Evolutionary conservation across 306 rosid genomes (phyloP).

Genomic region (Gastrolobium villosum): DNA sequence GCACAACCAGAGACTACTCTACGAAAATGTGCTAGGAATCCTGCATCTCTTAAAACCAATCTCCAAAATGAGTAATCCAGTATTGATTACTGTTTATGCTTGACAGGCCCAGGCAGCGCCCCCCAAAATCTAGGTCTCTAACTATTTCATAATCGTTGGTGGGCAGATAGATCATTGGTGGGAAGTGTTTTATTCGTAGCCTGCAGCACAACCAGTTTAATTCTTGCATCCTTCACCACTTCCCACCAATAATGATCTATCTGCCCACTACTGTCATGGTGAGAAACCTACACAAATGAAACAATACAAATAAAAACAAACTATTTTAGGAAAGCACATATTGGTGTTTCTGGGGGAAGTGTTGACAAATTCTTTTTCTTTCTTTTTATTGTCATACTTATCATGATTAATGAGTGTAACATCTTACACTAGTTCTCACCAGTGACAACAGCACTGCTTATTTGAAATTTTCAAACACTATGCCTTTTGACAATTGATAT

Average conservation of each 20-base stretch:
- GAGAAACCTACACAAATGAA: constrained; percentile 2
- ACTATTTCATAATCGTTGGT: not conserved
- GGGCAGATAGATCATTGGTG: too few relatives aligned
- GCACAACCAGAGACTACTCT: not conserved
- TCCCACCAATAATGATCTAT: not conserved
- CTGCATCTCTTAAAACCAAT: not conserved
- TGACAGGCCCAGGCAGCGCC: not conserved
- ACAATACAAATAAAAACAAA: not conserved
- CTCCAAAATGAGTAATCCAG: not conserved
- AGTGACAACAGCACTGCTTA: not conserved
- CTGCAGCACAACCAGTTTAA: too few relatives aligned
- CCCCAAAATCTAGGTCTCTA: not conserved
- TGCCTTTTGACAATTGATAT: not conserved
- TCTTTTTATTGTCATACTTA: not conserved
- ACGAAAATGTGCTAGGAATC: not conserved
- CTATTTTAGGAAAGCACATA: not conserved
- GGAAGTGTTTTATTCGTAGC: too few relatives aligned
- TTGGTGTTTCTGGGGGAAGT: not conserved
- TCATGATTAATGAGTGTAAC: not conserved
- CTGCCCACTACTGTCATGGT: not conserved
- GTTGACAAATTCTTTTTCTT: not conserved
- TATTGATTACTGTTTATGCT: constrained; percentile 4
- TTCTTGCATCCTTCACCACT: not conserved
- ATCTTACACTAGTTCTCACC: not conserved
- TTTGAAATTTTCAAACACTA: not conserved